Conservation (phyloP, 768 basidiomycete species). For the Lactarius quietus region DNA sequence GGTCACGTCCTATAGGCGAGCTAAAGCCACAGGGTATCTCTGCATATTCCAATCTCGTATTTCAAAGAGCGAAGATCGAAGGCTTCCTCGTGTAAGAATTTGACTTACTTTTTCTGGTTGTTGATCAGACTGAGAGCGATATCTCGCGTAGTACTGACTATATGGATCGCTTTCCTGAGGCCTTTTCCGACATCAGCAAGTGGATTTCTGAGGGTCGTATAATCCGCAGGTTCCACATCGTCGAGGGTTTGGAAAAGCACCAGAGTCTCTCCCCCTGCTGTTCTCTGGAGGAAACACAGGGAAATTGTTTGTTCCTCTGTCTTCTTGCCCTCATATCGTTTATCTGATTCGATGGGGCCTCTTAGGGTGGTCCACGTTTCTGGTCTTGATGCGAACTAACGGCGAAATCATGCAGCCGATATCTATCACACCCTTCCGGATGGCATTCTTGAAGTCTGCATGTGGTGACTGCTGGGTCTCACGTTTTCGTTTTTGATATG, state of each 20-base stretch:
- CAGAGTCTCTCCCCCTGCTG: slow-evolving; percentile 63
- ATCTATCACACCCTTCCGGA: not conserved
- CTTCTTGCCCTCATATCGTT: not conserved
- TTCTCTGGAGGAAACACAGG: slow-evolving; percentile 77
- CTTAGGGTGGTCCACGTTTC: slow-evolving; percentile 55
- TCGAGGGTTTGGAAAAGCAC: slow-evolving; percentile 75
- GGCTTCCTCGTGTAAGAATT: slow-evolving; percentile 75
- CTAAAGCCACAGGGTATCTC: slow-evolving; percentile 60
- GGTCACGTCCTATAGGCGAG: slow-evolving; percentile 41
- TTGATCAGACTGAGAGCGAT: too few relatives aligned
- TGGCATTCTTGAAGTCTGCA: too few relatives aligned
- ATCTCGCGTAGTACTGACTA: slow-evolving; percentile 67
- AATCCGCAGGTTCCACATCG: slow-evolving; percentile 75
- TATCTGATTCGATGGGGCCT: slow-evolving; percentile 3
- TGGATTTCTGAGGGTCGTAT: slow-evolving; percentile 66
- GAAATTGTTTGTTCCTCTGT: slow-evolving; percentile 51
- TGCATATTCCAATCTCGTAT: slow-evolving; percentile 65
- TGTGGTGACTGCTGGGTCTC: too few relatives aligned
- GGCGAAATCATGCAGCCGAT: not conserved
- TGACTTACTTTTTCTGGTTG: slow-evolving; percentile 20
- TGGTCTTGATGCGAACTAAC: slow-evolving; percentile 27
- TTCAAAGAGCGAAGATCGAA: slow-evolving; percentile 72
- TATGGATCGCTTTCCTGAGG: slow-evolving; percentile 51
- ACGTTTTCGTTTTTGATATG: too few relatives aligned
- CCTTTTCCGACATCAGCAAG: slow-evolving; percentile 50